phyloP scores from a whole-genome alignment of 208 protist genomes.

The Spironucleus salmonicida region DNA sequence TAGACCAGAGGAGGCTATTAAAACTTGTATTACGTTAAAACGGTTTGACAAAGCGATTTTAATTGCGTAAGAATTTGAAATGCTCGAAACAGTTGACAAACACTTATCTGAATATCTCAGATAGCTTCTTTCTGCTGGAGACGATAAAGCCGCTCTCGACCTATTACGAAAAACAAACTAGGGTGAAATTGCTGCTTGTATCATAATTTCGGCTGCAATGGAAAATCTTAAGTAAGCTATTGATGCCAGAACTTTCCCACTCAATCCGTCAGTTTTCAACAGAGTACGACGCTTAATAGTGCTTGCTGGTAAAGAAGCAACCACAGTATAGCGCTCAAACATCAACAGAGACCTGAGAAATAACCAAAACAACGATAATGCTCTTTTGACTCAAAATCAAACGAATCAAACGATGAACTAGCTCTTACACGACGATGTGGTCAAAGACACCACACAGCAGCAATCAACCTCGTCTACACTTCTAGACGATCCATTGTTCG shows the following conservation, averaged over 20 bases:
- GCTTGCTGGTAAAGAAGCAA: slow-evolving; percentile 17
- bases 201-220: background rate
- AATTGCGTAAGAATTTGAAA: background rate
- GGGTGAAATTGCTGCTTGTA: background rate
- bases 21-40: background rate
- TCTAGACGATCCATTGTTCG: background rate
- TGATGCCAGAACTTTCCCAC: background rate
- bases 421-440: background rate
- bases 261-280: background rate
- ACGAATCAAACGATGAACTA: background rate
- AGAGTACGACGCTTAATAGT: background rate
- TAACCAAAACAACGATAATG: background rate
- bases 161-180: slow-evolving; percentile 2
- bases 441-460: slow-evolving; percentile 1
- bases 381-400: background rate
- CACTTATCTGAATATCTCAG: slow-evolving; percentile 4
- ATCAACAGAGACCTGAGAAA: background rate
- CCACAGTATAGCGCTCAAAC: background rate
- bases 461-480: too few species aligned
- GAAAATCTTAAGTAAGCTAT: background rate
- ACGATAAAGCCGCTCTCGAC: slow-evolving; percentile 12
- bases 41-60: slow-evolving; percentile 3
- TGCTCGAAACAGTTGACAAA: background rate
- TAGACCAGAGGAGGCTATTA: background rate
- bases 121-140: slow-evolving; percentile 6